Evolutionary conservation across 1,139 yeast genomes (phyloP), one percentile per base, ranked within the genome.

Genomic region (Trichomonascaceae sp.): DNA sequence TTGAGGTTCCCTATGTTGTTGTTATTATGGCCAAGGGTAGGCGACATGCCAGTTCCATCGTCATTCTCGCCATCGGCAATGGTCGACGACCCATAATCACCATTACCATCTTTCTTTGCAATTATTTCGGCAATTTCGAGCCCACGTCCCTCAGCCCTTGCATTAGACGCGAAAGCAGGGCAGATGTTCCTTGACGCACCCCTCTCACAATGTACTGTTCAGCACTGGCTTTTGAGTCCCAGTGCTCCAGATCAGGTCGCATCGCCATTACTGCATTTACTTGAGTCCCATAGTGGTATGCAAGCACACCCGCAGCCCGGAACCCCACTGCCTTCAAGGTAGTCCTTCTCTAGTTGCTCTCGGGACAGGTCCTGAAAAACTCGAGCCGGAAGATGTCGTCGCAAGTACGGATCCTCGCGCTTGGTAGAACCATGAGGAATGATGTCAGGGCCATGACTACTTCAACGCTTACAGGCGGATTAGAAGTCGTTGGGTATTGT

Each of bases 361-460:
- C 41, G 31, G 5, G 39, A 37, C 13, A 43, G 28, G 4, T 42
- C 42, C 3, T 17, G 37, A 49, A 49, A 34, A 44, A 50, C 8
- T 40, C 39, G 11, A 41, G 31, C 14, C 30, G 23, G 30, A 50
- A 45, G 20, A 47, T 27, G n/a, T 41, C 41, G 14, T 33, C 25
- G 18, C 43, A 36, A 14, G 36, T 36, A 14, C 38, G 27, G 11
- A 46, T 32, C n/a, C 53, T 36, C 5, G 44, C 42, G 13, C 31
- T 27, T 1, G 52, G 52, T 17, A 32, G 33, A 16, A 40, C 26
- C 13, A 33, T 31, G 16, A 55, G 41, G 27, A 55, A 41, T 17
- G 38, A 30, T 17, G 36, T 18, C 15, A 54, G 48, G 5, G 56
- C 56, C 2, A 29, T 18, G n/a, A 33, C 35, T 23, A 54, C 52